Evolutionary conservation across 768 basidiomycete species (phyloP), one percentile per base, ranked within the genome.

Genomic region (Phaeolepiota aurea): DNA sequence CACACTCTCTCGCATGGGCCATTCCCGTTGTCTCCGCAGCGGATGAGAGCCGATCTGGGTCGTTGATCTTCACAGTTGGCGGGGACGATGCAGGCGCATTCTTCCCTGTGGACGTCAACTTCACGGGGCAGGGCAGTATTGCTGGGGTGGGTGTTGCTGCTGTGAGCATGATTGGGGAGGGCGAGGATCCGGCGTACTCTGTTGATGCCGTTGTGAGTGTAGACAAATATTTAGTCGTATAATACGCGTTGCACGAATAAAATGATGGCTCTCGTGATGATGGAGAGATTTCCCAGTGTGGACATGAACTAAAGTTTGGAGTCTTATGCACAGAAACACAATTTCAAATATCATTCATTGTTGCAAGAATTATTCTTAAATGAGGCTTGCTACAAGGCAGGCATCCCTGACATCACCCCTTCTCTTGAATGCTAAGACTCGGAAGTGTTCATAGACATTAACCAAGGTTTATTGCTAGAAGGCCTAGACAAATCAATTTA

Each of bases 51-150:
- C 72, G 76, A 22, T 82, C 81, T 1, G 94, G 94, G 5, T 87
- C 79, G n/a, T 68, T 98, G 50, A 88, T 97, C 51, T 97, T 98
- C 64, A 83, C 74, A 31, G 79, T 91, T 37, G 79, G 79, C 5
- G 91, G 89, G 3, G 87, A 90, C 46, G 91, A 94, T 47, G 62
- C 71, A 0, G 79, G 76, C 3, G 76, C 74, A 7, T 94, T 96
- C 68, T 99, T 97, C 87, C 93, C 94, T 2, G 89, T 99, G 37
- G 71, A 72, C 23, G 82, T 94, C 1, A 62, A 71, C 1, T 97
- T 98, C 54, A 78, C 83, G 37, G 84, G 79, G 0, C 74, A 84
- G 49, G 87, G 87, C 5, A 87, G 83, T 51, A 59, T 94, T 46
- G 82, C 84, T 0, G 88, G 91, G 15, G 69, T 96, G 28, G 71